A percentile compares a stretch with the other conserved stretches of the same genome.
Conservation (phyloP, 192 early-diverging fungal species). For the Entomortierella chlamydospora region DNA sequence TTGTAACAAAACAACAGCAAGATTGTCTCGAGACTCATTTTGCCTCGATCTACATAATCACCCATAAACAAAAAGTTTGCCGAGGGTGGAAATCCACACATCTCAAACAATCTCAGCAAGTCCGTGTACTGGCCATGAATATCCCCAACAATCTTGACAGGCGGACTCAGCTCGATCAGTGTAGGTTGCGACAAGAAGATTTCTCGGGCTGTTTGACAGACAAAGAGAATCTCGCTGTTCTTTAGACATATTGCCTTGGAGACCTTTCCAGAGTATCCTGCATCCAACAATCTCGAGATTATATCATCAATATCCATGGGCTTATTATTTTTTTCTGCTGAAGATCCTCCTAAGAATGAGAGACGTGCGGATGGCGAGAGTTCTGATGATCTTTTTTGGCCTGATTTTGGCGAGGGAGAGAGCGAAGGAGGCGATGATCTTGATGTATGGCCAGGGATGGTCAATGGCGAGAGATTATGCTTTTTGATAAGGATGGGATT, state of each 20-base stretch:
- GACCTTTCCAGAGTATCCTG: conserved; percentile 77
- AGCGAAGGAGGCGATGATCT: conserved; percentile 8
- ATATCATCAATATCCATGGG: conserved; percentile 82
- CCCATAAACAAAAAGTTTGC: conserved; percentile 95
- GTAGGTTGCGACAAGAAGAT: conserved; percentile 90
- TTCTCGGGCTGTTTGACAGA: conserved; percentile 89
- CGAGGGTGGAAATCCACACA: conserved; percentile 91
- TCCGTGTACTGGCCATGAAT: conserved; percentile 97
- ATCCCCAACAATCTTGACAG: conserved; percentile 88
- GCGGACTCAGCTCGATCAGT: conserved; percentile 79
- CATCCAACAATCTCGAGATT: conserved; percentile 87
- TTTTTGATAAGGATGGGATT: conserved; percentile 48
- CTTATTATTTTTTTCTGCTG: conserved; percentile 19
- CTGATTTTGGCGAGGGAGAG: conserved; percentile 31
- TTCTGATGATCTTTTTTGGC: conserved; percentile 18
- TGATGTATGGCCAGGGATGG: conserved; percentile 8
- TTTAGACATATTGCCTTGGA: conserved; percentile 85
- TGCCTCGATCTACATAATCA: conserved; percentile 98
- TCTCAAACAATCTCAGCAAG: conserved; percentile 91
- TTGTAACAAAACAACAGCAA: conserved; percentile 95
- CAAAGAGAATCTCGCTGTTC: conserved; percentile 84
- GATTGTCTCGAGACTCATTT: conserved; percentile 95
- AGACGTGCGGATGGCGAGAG: conserved; percentile 36
- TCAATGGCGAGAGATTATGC: conserved; percentile 27
- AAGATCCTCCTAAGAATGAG: conserved; percentile 22